A percentile compares a stretch with the other conserved stretches of the same genome.
Evolutionary conservation across 1,284 basidiomycete species (phyloP).

Genomic region (Irpex sp.): DNA sequence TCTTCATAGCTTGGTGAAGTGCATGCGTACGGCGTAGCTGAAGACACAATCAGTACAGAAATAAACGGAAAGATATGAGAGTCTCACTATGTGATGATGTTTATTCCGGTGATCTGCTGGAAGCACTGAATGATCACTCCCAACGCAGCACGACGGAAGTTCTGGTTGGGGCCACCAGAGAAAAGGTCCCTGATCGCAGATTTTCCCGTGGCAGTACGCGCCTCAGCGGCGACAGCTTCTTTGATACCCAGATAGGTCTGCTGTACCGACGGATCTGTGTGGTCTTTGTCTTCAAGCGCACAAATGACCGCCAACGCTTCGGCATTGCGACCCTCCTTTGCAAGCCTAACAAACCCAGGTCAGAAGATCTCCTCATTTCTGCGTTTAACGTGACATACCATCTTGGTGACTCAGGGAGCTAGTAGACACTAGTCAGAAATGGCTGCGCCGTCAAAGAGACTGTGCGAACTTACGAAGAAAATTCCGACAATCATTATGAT

Average conservation of each 20-base stretch:
- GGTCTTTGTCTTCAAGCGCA: constrained; percentile 53
- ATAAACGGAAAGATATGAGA: not conserved
- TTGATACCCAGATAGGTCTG: constrained; percentile 53
- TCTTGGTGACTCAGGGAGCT: constrained; percentile 71
- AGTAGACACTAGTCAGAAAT: not conserved
- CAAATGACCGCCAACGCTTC: constrained; percentile 65
- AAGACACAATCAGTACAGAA: constrained; percentile 19
- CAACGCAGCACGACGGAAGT: constrained; percentile 57
- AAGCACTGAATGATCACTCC: constrained; percentile 65
- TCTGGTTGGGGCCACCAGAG: constrained; percentile 56
- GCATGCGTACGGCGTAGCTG: constrained; percentile 22
- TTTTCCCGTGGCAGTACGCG: constrained; percentile 15
- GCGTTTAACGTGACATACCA: constrained; percentile 39
- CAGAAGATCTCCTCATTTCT: not conserved
- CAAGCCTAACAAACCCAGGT: constrained; percentile 36
- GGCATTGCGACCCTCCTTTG: constrained; percentile 55
- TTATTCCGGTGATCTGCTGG: constrained; percentile 67
- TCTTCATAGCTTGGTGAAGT: not conserved
- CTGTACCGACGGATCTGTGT: constrained; percentile 48
- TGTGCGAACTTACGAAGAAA: constrained; percentile 39
- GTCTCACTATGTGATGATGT: constrained; percentile 63
- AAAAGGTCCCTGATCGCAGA: constrained; percentile 50
- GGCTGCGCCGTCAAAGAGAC: not conserved
- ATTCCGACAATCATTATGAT: constrained; percentile 57
- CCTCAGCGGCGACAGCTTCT: constrained; percentile 40